Base-by-base conservation (phyloP, 108 stramenopile species). In the Cyclotella cryptica region DNA sequence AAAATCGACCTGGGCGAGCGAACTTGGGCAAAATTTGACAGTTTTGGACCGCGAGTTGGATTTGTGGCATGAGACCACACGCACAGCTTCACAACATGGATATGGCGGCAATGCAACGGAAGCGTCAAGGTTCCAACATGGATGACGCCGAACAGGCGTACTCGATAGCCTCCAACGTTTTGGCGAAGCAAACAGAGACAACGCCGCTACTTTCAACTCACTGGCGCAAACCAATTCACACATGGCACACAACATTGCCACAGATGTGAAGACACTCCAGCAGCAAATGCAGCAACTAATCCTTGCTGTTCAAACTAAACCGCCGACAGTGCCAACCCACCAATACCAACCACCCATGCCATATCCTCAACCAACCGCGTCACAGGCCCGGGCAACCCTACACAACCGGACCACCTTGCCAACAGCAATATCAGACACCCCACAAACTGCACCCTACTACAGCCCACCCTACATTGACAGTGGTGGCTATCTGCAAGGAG, bases 41-140 rank as follows among this genome's bases (percentile, higher is more conserved):
- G 7, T 68, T 51, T 14, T 12, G 11, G 19, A 68, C 27, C 17
- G 49, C 0, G 10, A 29, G 29, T 18, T 18, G 3, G 29, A 28
- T 0, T 2, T 24, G 1, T 68, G 47, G 47, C 7, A 35, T 3
- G 5, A 53, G 35, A 19, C 51, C 7, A 24, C 28, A 0, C 8
- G 15, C 10, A 51, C 67, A 6, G 22, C 47, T 1, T 13, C 1
- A 28, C 27, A 39, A 10, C 67, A 52, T 15, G 65, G 67, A 0
- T 68, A 52, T 68, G 67, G 67, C n/a, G 67, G 67, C 7, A 68
- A 68, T 21, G 44, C 19, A 22, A 44, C 42, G 43, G 24, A 44
- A 3, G 13, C 40, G 1, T 42, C 43, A 65, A 22, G 44, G 6
- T 11, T n/a, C n/a, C n/a, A 1, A 27, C 1, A 8, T 35, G 1